Percentiles rank a stretch among this genome's conserved stretches.
Evolutionary conservation across 345 rosid species (phyloP).

Genomic region (Capsella bursapastoris): DNA sequence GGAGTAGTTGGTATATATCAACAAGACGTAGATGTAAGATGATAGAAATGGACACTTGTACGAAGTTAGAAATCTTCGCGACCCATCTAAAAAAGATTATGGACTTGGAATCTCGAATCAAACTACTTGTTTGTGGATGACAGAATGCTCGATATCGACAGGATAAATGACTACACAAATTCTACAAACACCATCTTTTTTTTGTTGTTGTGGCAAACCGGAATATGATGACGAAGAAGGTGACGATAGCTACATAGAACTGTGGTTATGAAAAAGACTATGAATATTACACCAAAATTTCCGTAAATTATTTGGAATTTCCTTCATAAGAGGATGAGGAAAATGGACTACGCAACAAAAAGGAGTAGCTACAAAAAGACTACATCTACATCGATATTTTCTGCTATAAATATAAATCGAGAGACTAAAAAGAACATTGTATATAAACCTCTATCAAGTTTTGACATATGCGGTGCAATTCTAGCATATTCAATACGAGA

Average conservation of each 20-base stretch:
- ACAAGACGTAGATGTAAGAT: constrained; percentile 18
- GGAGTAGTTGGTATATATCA: constrained; percentile 18
- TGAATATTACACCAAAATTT: neutral
- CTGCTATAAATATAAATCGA: neutral
- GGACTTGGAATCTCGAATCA: neutral
- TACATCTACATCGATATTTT: neutral
- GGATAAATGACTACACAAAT: constrained; percentile 5
- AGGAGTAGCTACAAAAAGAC: neutral
- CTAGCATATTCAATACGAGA: constrained; percentile 4
- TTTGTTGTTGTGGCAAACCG: neutral
- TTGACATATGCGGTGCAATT: neutral
- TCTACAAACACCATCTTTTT: constrained; percentile 14
- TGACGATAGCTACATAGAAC: constrained; percentile 13
- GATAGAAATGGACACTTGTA: constrained; percentile 19
- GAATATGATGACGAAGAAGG: constrained; percentile 14
- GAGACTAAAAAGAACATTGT: neutral
- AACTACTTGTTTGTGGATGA: constrained; percentile 19
- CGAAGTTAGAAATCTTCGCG: constrained; percentile 5
- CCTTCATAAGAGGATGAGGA: constrained; percentile 7
- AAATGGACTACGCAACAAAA: constrained; percentile 1
- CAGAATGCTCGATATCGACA: constrained; percentile 8
- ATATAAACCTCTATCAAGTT: neutral
- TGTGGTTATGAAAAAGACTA: constrained; percentile 22
- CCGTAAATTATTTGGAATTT: constrained; percentile 19
- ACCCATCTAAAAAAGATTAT: constrained; percentile 17